Base-by-base conservation (phyloP, 306 rosid genomes). In the Benincasa hispida region DNA sequence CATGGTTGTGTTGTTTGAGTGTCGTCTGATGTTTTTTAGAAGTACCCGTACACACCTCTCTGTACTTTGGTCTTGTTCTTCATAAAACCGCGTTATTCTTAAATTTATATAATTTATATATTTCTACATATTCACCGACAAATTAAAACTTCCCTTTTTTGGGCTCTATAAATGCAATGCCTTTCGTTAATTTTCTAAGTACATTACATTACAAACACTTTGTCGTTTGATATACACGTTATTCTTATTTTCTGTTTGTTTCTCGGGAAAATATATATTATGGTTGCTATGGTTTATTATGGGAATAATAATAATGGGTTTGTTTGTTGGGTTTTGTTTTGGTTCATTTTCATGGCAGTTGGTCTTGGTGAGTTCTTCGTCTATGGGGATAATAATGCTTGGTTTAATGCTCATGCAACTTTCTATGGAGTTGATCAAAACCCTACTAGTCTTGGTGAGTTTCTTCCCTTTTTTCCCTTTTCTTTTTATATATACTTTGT, bases 391-490 rank as follows among this genome's bases (percentile, higher is more conserved):
- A 81, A 59, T 59, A 81, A 73, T 22, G 72, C 82, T 79, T 92
- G 98, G 98, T 85, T 87, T 79, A 76, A 80, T 34, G 97, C 85
- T 77, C 98, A 90, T 87, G 96, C 96, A 86, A 92, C 93, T 61
- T 92, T 90, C 86, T 92, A 92, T 74, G 98, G 96, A 61, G 79
- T 88, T 77, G 81, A 86, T 79, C 89, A 87, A 81, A 86, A 54
- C 84, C 98, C 98, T 66, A 66, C 88, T 24, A 82, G 82, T 37
- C 87, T 92, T 42, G 96, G 98, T 92, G 76, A 79, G 84, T n/a
- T n/a, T n/a, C n/a, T n/a, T n/a, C 59, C 15, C 5, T 56, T 56
- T n/a, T 2, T 21, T 6, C 7, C 0, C 7, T 54, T n/a, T 45
- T 0, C 1, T 2, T 41, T 41, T 10, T 41, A 1, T 0, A 37